Evolutionary conservation across 78 protist genomes (phyloP).

Genomic region (Planoprotostelium fungivorum): DNA sequence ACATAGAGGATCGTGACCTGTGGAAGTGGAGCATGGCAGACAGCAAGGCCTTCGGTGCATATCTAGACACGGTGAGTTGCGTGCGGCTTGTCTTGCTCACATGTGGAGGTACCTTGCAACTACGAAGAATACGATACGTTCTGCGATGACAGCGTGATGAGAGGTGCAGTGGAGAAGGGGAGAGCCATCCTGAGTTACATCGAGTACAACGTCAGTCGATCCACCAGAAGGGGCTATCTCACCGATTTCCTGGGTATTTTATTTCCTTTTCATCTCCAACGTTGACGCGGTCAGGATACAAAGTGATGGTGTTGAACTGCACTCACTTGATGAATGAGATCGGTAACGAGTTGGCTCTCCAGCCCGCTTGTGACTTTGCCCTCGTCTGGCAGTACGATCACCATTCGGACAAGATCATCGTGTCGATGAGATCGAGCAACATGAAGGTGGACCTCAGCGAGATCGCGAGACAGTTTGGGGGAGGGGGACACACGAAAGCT

Average conservation of each 20-base stretch:
- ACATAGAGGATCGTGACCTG: background rate
- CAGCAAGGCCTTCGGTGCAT: background rate
- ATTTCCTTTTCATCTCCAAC: too few species aligned
- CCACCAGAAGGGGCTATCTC: background rate
- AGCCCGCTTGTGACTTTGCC: background rate
- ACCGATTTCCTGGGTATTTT: background rate
- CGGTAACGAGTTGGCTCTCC: background rate
- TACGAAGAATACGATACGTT: background rate
- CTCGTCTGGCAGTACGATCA: background rate
- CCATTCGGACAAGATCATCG: background rate
- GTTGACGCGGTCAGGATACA: background rate
- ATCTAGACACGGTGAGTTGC: background rate
- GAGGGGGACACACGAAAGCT: background rate
- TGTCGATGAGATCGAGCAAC: background rate
- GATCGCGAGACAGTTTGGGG: background rate
- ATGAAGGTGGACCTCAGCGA: background rate
- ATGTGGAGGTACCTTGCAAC: background rate
- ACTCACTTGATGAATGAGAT: background rate
- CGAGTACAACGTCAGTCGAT: background rate
- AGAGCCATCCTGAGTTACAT: background rate
- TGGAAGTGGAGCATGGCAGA: background rate
- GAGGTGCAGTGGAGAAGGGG: background rate
- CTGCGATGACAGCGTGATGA: background rate
- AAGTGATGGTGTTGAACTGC: background rate
- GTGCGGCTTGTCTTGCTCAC: background rate